Conservation (phyloP, 2,329 filamentous ascomycete genomes). For the Myriosclerotinia scirpicola region DNA sequence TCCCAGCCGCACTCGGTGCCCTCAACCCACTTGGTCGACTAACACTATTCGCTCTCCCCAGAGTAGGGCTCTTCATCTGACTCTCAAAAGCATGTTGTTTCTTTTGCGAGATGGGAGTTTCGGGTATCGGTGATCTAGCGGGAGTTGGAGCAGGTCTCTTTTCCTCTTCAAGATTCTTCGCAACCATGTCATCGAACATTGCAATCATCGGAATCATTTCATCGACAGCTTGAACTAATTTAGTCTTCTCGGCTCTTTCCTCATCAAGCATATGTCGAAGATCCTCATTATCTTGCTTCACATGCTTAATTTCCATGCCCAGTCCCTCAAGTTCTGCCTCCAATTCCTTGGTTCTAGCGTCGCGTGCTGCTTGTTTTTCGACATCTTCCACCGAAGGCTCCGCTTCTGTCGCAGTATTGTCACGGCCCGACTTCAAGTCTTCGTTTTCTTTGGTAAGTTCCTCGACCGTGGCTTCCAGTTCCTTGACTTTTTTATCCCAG, state of each 20-base stretch:
- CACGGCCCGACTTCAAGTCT: constrained; percentile 58
- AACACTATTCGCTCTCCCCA: constrained; percentile 54
- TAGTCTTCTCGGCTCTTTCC: constrained; percentile 80
- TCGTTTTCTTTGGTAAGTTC: constrained; percentile 74
- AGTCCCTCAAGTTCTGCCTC: constrained; percentile 73
- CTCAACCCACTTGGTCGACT: constrained; percentile 58
- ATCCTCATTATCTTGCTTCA: constrained; percentile 68
- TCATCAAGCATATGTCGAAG: constrained; percentile 66
- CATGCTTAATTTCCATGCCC: constrained; percentile 66
- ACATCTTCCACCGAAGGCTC: constrained; percentile 44
- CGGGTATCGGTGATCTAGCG: constrained; percentile 34
- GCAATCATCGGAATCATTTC: constrained; percentile 75
- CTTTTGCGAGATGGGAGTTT: constrained; percentile 28
- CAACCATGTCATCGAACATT: constrained; percentile 42
- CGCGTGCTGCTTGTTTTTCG: constrained; percentile 67
- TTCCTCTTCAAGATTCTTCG: constrained; percentile 32
- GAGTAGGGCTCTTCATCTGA: constrained; percentile 33
- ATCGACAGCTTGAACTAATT: constrained; percentile 77
- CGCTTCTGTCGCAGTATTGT: constrained; percentile 63
- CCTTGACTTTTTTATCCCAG: constrained; percentile 83
- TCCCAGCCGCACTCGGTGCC: constrained; percentile 53
- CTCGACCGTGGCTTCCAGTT: constrained; percentile 71
- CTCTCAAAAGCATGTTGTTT: constrained; percentile 13
- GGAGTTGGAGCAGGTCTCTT: not conserved
- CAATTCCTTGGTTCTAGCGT: constrained; percentile 80